Evolutionary conservation across 2,329 filamentous ascomycete species (phyloP).

Genomic region (Fusarium pilosicola): DNA sequence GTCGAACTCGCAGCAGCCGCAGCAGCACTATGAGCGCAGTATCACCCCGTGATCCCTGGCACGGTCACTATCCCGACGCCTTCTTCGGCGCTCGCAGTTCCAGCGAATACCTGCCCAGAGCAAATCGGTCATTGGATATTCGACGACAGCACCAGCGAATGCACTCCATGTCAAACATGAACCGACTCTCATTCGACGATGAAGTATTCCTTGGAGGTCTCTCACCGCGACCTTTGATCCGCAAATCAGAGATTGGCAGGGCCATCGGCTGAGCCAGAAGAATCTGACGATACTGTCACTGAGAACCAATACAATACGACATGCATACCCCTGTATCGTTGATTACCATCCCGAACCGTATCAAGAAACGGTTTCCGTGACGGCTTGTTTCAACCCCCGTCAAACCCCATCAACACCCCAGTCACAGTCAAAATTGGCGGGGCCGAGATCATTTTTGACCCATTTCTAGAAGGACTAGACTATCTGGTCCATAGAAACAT

Average conservation of each 20-base stretch:
- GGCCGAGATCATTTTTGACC: conserved; percentile 33
- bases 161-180: conserved; percentile 51
- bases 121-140: conserved; percentile 38
- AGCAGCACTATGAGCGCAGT: conserved; percentile 56
- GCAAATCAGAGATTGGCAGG: conserved; percentile 61
- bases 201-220: conserved; percentile 57
- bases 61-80: conserved; percentile 49
- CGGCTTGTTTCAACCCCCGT: conserved; percentile 38
- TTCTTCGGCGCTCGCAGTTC: conserved; percentile 47
- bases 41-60: conserved; percentile 55
- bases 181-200: conserved; percentile 58
- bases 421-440: conserved; percentile 25
- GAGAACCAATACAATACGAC: background rate
- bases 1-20: conserved; percentile 56
- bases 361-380: conserved; percentile 30
- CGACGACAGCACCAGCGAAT: conserved; percentile 50
- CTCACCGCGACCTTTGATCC: conserved; percentile 60
- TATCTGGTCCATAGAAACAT: conserved; percentile 6
- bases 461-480: conserved; percentile 16
- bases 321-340: conserved; percentile 18
- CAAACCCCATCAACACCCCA: conserved; percentile 13
- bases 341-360: conserved; percentile 24
- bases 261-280: conserved; percentile 60
- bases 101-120: conserved; percentile 44
- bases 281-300: conserved; percentile 12